A percentile compares a stretch with the other conserved stretches of the same genome.
Evolutionary conservation across 2,329 filamentous ascomycete species (phyloP).

Genomic region (Penicillium glabrum): DNA sequence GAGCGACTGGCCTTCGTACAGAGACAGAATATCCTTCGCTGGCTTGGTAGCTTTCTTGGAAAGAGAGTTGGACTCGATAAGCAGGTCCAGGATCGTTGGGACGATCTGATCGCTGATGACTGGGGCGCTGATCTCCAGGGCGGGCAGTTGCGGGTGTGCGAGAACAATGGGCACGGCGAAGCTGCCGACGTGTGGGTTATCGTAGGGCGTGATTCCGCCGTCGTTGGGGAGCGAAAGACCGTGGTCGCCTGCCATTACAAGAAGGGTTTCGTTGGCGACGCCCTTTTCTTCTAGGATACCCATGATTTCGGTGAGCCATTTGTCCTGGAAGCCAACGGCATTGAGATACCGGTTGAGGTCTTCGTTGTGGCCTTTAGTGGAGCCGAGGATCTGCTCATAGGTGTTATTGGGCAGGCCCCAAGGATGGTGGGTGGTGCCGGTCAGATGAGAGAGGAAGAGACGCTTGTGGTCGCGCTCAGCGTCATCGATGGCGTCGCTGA

Average conservation of each 20-base stretch:
- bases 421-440: constrained; percentile 29
- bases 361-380: constrained; percentile 13
- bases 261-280: constrained; percentile 29
- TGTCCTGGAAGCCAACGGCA: constrained; percentile 25
- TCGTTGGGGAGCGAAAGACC: constrained; percentile 28
- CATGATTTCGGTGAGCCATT: constrained; percentile 28
- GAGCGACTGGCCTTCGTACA: constrained; percentile 51
- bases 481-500: constrained; percentile 26
- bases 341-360: constrained; percentile 31
- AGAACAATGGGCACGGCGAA: constrained; percentile 29
- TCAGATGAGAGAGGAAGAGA: constrained; percentile 30
- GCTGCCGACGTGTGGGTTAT: constrained; percentile 26
- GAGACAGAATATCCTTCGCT: constrained; percentile 41
- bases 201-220: constrained; percentile 27
- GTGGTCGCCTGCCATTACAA: constrained; percentile 32
- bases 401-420: constrained; percentile 23
- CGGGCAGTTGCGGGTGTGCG: constrained; percentile 25
- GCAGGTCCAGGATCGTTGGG: constrained; percentile 49
- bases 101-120: constrained; percentile 37
- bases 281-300: constrained; percentile 27
- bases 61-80: constrained; percentile 44
- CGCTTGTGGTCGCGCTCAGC: constrained; percentile 27
- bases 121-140: constrained; percentile 19
- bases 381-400: constrained; percentile 22
- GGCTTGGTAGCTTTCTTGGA: constrained; percentile 31